Base-by-base conservation (phyloP, 352 stramenopile genomes). In the Phytophthora constricta region DNA sequence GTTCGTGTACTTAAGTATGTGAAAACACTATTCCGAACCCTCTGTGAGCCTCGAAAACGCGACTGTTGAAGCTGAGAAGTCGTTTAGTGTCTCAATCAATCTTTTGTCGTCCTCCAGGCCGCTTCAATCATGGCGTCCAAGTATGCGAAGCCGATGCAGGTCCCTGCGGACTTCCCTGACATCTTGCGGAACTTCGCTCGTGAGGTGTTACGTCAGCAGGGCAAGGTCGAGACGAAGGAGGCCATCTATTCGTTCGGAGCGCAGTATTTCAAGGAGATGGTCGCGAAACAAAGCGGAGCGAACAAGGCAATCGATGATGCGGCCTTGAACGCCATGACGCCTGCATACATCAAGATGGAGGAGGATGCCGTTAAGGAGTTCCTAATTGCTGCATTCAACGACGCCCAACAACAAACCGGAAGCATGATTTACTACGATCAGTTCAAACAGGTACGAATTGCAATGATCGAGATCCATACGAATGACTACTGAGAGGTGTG, bases 131-230 rank as follows among this genome's bases (percentile, higher is more conserved):
- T 97, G 85, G 82, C 89, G 34, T 94, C 85, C 58, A 92, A 90
- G 71, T 96, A 95, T 28, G 83, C 87, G 39, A 96, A 96, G 73
- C 73, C 79, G 16, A 82, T 95, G 52, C 82, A 90, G 45, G 73
- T 96, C 46, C 88, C 87, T 20, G 56, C 53, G 5, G 82, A 88
- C 14, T 95, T 97, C 45, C 84, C 85, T 9, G 83, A 91, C 22
- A 58, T 93, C 37, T 61, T 97, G 61, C 82, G 84, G 22, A 80
- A 79, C 45, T 92, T 97, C 52, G 79, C 89, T 17, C 86, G 89
- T 23, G 88, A 97, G 41, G 81, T 94, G 41, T 62, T 97, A 55
- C 85, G 88, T 19, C 81, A 87, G n/a, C 89, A 97, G 69, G 80
- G 84, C 50, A 92, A 91, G 52, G 63, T 95, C 14, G 84, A 93